phyloP scores from a whole-genome alignment of 2,329 filamentous ascomycete species.

The Ceratocystis alfenasii region DNA sequence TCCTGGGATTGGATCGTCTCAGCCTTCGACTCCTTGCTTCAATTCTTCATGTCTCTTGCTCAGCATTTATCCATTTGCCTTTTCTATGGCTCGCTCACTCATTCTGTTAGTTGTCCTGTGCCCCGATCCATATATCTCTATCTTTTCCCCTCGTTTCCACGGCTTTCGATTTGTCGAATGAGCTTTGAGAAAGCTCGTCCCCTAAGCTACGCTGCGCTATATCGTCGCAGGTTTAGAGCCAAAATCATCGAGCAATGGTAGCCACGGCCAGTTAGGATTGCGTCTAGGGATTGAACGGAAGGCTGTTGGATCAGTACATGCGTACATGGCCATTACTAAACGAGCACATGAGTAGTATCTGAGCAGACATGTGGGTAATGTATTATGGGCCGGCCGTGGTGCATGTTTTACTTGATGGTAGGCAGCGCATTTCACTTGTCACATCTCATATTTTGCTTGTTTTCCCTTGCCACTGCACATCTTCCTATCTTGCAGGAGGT shows the following conservation, averaged over 20 bases:
- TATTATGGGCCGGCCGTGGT: not conserved
- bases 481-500: conserved; percentile 2
- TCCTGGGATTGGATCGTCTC: not conserved
- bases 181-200: not conserved
- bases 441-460: conserved; percentile 12
- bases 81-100: not conserved
- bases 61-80: not conserved
- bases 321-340: not conserved
- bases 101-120: not conserved
- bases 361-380: not conserved
- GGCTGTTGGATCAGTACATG: not conserved
- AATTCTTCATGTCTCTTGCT: not conserved
- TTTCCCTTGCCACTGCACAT: not conserved
- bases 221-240: no score
- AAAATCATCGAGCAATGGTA: no score
- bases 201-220: not conserved
- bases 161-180: not conserved
- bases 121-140: not conserved
- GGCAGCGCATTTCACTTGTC: not conserved
- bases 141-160: not conserved
- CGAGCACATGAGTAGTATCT: not conserved
- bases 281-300: not conserved
- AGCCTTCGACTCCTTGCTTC: no score
- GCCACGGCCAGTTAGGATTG: not conserved
- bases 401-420: not conserved